Conservation (phyloP, 1,284 basidiomycete species). For the Cutaneotrichosporon mucoides region DNA sequence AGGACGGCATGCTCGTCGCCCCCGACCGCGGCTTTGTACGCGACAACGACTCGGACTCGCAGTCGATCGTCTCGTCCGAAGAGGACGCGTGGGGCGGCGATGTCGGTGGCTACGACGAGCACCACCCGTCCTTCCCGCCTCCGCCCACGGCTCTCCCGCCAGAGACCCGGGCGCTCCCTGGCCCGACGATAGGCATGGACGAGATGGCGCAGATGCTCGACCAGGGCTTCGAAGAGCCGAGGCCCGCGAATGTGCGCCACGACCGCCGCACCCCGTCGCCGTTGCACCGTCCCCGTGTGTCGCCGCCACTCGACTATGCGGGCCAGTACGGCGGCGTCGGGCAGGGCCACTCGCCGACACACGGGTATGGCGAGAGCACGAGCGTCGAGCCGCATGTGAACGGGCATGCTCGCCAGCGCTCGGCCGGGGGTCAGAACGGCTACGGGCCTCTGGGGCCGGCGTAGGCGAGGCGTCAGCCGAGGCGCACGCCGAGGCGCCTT, state of each 20-base stretch:
- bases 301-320: neutral
- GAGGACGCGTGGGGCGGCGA: constrained; percentile 84
- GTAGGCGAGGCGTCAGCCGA: neutral
- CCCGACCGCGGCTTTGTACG: constrained; percentile 32
- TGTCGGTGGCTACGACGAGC: constrained; percentile 71
- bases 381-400: constrained; percentile 3
- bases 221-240: constrained; percentile 70
- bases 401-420: constrained; percentile 44
- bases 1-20: constrained; percentile 48
- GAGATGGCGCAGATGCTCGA: constrained; percentile 88
- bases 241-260: constrained; percentile 17
- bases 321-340: constrained; percentile 6
- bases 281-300: constrained; percentile 20
- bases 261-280: constrained; percentile 27
- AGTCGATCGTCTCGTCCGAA: constrained; percentile 77
- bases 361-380: neutral
- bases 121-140: constrained; percentile 68
- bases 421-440: constrained; percentile 17
- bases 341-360: neutral
- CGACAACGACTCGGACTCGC: constrained; percentile 52
- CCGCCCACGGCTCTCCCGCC: constrained; percentile 70
- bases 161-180: constrained; percentile 52
- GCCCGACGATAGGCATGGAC: constrained; percentile 63
- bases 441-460: constrained; percentile 42
- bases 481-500: too few relatives aligned